A percentile compares a stretch with the other conserved stretches of the same genome.
phyloP scores from a whole-genome alignment of 305 asterid species.

The Solanum hybrid region DNA sequence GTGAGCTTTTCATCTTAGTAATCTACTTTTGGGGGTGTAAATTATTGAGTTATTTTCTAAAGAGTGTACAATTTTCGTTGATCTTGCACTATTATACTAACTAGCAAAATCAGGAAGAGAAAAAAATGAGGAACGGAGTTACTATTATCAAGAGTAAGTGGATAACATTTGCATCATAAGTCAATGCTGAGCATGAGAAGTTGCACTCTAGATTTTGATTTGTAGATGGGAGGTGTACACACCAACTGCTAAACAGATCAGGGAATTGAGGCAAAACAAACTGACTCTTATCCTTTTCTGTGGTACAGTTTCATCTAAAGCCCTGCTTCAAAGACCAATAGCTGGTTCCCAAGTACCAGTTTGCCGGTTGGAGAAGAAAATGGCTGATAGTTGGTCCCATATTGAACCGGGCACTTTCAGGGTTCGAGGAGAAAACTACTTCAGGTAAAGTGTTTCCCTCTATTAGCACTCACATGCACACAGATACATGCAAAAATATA shows the following conservation, averaged over 20 bases:
- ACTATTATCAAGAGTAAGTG: not conserved
- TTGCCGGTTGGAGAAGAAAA: conserved; percentile 80
- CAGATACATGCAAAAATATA: not conserved
- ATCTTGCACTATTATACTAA: too few species aligned
- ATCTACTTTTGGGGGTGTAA: not conserved
- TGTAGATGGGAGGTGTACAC: not conserved
- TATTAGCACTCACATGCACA: not conserved
- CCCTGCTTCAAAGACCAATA: conserved; percentile 60
- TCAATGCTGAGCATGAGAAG: not conserved
- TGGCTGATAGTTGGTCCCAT: conserved; percentile 87
- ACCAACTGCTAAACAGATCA: not conserved
- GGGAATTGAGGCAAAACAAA: not conserved
- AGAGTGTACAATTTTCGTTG: not conserved
- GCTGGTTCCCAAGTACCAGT: conserved; percentile 97
- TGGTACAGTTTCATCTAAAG: conserved; percentile 73
- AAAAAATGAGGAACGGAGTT: not conserved
- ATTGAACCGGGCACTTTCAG: conserved; percentile 75
- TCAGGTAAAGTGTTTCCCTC: conserved; percentile 34
- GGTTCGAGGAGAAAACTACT: conserved; percentile 75
- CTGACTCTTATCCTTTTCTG: conserved; percentile 1
- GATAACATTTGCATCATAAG: not conserved
- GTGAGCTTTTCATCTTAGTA: not conserved
- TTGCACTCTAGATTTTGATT: not conserved
- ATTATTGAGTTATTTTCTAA: not conserved
- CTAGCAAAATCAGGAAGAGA: not conserved